Percentiles rank a stretch among this genome's conserved stretches.
Evolutionary conservation across 2,329 filamentous ascomycete species (phyloP).

Genomic region (Aspergillus ibericus): DNA sequence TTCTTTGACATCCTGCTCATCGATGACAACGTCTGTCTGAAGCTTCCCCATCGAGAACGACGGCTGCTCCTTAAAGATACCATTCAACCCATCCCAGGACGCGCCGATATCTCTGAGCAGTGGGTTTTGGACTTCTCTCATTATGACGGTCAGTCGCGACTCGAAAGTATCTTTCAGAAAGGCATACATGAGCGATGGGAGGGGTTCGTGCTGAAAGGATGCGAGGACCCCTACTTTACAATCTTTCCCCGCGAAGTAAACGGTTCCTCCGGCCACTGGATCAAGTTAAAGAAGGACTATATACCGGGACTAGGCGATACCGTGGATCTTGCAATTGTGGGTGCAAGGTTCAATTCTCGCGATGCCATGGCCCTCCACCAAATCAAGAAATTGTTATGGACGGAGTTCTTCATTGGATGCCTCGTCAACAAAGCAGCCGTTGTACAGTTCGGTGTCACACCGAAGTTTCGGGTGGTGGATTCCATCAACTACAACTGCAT

Average conservation of each 20-base stretch:
- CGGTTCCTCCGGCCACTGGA: conserved; percentile 51
- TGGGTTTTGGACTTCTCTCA: conserved; percentile 66
- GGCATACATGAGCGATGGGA: conserved; percentile 69
- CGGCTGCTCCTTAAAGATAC: conserved; percentile 58
- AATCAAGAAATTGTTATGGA: conserved; percentile 65
- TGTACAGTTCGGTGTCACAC: conserved; percentile 49
- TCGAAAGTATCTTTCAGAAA: conserved; percentile 66
- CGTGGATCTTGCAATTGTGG: conserved; percentile 78
- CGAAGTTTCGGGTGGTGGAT: conserved; percentile 67
- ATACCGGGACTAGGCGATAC: conserved; percentile 75
- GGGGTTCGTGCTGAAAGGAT: conserved; percentile 76
- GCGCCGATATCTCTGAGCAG: conserved; percentile 66
- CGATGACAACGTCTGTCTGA: conserved; percentile 55
- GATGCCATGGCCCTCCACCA: conserved; percentile 57
- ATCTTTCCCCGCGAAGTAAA: conserved; percentile 39
- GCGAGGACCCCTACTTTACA: conserved; percentile 73
- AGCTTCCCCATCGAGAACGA: conserved; percentile 43
- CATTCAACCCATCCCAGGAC: conserved; percentile 57
- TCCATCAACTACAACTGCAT: conserved; percentile 54
- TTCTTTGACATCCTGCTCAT: conserved; percentile 62
- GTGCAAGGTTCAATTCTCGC: conserved; percentile 67
- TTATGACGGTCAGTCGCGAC: conserved; percentile 50
- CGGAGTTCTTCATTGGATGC: conserved; percentile 78
- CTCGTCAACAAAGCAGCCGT: conserved; percentile 66
- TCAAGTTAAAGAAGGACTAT: conserved; percentile 90